phyloP scores from a whole-genome alignment of 2,329 filamentous ascomycete genomes.

The Neocatenulostroma microsporum region DNA sequence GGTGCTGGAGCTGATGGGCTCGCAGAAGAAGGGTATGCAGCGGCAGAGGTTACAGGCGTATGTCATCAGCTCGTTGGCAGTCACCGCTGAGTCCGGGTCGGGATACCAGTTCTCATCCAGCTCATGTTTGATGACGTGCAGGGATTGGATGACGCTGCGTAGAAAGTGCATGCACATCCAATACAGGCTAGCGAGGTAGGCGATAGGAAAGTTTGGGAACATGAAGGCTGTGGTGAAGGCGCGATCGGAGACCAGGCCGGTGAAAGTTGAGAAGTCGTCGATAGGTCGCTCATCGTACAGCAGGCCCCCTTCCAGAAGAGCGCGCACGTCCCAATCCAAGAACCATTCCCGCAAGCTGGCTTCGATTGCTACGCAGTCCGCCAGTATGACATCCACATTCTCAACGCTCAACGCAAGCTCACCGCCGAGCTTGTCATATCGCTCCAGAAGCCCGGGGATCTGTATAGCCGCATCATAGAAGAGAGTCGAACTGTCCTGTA shows the following conservation, averaged over 20 bases:
- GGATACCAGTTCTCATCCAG: slow-evolving; percentile 12
- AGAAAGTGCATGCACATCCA: slow-evolving; percentile 24
- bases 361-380: slow-evolving; percentile 14
- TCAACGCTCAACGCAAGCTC: slow-evolving; percentile 2
- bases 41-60: slow-evolving; percentile 21
- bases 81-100: slow-evolving; percentile 10
- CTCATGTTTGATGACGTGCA: slow-evolving; percentile 13
- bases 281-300: slow-evolving; percentile 11
- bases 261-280: slow-evolving; percentile 19
- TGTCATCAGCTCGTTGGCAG: slow-evolving; percentile 17
- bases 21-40: slow-evolving; percentile 21
- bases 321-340: slow-evolving; percentile 10
- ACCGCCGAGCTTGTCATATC: slow-evolving; percentile 16
- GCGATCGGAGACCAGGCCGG: slow-evolving; percentile 16
- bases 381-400: slow-evolving; percentile 14
- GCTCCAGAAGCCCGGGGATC: slow-evolving; percentile 20
- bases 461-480: slow-evolving; percentile 23
- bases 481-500: slow-evolving; percentile 15
- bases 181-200: slow-evolving; percentile 22
- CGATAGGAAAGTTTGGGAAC: slow-evolving; percentile 23
- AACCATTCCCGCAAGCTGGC: slow-evolving; percentile 17
- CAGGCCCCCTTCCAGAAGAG: too few species aligned
- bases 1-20: slow-evolving; percentile 20
- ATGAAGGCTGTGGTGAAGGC: slow-evolving; percentile 18
- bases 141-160: slow-evolving; percentile 16